phyloP scores from a whole-genome alignment of 1,284 basidiomycete species.

The Tylopilus sp. region DNA sequence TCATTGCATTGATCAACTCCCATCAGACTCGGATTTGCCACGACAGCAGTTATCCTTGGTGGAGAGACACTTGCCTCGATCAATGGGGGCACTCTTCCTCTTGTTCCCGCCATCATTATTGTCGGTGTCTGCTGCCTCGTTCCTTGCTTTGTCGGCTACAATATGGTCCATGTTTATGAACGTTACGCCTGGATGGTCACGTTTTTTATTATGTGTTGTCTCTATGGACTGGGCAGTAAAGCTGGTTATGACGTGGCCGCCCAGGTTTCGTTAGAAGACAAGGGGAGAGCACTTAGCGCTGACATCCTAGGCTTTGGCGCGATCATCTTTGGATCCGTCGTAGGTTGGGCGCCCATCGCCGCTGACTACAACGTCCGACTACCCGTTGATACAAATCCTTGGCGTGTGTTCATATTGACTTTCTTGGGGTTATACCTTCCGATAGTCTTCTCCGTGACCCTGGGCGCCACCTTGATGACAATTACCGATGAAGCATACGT shows the following conservation, averaged over 20 bases:
- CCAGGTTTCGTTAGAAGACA: slow-evolving; percentile 58
- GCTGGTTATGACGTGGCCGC: slow-evolving; percentile 61
- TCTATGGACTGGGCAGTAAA: slow-evolving; percentile 64
- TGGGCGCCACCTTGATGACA: slow-evolving; percentile 68
- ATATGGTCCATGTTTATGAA: slow-evolving; percentile 69
- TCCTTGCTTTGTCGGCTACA: slow-evolving; percentile 64
- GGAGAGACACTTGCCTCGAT: slow-evolving; percentile 60
- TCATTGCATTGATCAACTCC: neutral
- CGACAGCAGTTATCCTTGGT: slow-evolving; percentile 58
- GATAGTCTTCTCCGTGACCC: slow-evolving; percentile 63
- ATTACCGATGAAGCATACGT: slow-evolving; percentile 64
- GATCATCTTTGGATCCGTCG: slow-evolving; percentile 66
- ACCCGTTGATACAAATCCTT: slow-evolving; percentile 55
- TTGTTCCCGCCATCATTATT: slow-evolving; percentile 59
- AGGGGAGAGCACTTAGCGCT: slow-evolving; percentile 54
- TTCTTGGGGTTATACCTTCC: slow-evolving; percentile 70
- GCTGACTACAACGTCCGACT: slow-evolving; percentile 69
- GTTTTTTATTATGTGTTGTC: slow-evolving; percentile 65
- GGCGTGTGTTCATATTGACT: slow-evolving; percentile 64
- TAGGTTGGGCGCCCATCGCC: slow-evolving; percentile 62
- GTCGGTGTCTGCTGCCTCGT: slow-evolving; percentile 55
- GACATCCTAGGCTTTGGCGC: slow-evolving; percentile 68
- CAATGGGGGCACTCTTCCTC: slow-evolving; percentile 49
- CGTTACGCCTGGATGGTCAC: slow-evolving; percentile 71
- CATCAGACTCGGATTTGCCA: slow-evolving; percentile 58